Conservation (phyloP, 306 rosid species). For the Alnus rubra region DNA sequence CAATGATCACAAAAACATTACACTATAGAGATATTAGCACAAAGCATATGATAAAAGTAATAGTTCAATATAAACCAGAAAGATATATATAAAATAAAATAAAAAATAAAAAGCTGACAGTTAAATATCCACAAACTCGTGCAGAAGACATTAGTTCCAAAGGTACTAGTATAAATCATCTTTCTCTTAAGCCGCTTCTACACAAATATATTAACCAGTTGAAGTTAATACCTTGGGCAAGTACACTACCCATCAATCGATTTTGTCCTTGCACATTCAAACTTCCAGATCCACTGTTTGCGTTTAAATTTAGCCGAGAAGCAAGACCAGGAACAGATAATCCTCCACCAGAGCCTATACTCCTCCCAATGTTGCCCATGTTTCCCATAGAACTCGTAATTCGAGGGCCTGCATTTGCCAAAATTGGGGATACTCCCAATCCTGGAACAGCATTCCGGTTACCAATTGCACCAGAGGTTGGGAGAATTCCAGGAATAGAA, state of each 20-base stretch:
- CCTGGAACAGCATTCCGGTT: constrained; percentile 95
- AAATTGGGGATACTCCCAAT: constrained; percentile 91
- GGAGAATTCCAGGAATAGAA: constrained; percentile 96
- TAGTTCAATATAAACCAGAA: not conserved
- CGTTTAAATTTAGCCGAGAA: constrained; percentile 76
- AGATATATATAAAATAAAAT: too few species aligned
- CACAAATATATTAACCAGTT: constrained; percentile 3
- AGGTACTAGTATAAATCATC: constrained; percentile 19
- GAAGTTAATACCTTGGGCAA: constrained; percentile 78
- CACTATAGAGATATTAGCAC: not conserved
- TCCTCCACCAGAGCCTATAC: constrained; percentile 79
- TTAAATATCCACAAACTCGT: not conserved
- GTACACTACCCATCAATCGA: constrained; percentile 80
- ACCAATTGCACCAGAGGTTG: constrained; percentile 94
- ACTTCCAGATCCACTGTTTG: constrained; percentile 85
- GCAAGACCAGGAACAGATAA: constrained; percentile 84
- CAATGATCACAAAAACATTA: not conserved
- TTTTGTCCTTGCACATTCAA: constrained; percentile 87
- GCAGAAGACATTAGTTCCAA: not conserved
- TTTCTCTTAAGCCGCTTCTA: not conserved
- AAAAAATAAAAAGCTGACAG: too few species aligned
- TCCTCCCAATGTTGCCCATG: constrained; percentile 86
- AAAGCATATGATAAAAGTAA: not conserved
- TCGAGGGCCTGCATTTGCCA: constrained; percentile 84
- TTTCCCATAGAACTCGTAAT: constrained; percentile 93